Conservation (phyloP, 2,329 filamentous ascomycete species). For the Fusarium beomiforme region DNA sequence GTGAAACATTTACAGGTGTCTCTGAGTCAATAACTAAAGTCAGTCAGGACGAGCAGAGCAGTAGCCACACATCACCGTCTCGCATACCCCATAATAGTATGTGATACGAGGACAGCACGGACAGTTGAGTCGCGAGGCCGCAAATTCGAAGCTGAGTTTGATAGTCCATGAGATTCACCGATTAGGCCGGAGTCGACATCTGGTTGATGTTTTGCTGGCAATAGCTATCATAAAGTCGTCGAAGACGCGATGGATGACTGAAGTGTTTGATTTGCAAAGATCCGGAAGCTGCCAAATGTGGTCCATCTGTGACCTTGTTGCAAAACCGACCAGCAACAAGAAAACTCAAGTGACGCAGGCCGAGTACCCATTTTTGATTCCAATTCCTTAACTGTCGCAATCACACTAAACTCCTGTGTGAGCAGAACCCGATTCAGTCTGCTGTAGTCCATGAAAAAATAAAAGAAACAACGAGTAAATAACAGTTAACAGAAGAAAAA, state of each 20-base stretch:
- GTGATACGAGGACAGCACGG: slow-evolving; percentile 44
- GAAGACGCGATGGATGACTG: slow-evolving; percentile 51
- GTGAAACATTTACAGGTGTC: slow-evolving; percentile 48
- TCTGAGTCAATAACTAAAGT: slow-evolving; percentile 44
- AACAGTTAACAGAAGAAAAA: slow-evolving; percentile 43
- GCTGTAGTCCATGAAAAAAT: slow-evolving; percentile 44
- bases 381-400: slow-evolving; percentile 51
- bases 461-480: slow-evolving; percentile 39
- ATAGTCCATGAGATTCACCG: slow-evolving; percentile 48
- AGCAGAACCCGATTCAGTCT: slow-evolving; percentile 47
- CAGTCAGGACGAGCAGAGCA: slow-evolving; percentile 41
- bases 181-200: slow-evolving; percentile 47
- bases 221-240: slow-evolving; percentile 51
- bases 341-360: slow-evolving; percentile 49
- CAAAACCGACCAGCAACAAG: slow-evolving; percentile 51
- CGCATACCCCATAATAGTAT: slow-evolving; percentile 38
- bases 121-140: slow-evolving; percentile 45
- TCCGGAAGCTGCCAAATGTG: slow-evolving; percentile 53
- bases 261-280: slow-evolving; percentile 53
- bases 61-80: slow-evolving; percentile 35
- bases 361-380: slow-evolving; percentile 49
- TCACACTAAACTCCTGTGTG: slow-evolving; percentile 51
- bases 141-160: slow-evolving; percentile 48
- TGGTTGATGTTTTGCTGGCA: slow-evolving; percentile 49
- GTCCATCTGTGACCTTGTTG: slow-evolving; percentile 51